A percentile compares a stretch with the other conserved stretches of the same genome.
These are phyloP conservation scores for Fusarium cyanostomum DNA, from an alignment of 2,329 filamentous ascomycete genomes.

Conservation along the genomic window DNA sequence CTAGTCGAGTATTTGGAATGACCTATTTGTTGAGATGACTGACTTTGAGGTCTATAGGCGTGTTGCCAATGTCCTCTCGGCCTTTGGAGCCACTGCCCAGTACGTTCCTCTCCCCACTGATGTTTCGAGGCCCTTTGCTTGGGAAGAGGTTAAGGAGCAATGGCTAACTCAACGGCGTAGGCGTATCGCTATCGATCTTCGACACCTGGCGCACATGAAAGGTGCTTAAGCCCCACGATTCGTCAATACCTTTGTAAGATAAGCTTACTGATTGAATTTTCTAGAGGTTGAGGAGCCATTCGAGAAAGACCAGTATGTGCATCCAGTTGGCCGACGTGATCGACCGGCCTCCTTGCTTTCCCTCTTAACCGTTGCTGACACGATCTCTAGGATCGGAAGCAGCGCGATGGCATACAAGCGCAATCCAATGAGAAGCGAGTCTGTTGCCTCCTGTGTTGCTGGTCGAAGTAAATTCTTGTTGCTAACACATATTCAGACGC, in stretches of 20 bases:
- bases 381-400: not conserved
- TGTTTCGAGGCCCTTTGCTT: not conserved
- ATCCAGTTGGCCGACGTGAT: no score
- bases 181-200: conserved; percentile 75
- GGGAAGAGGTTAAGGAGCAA: not conserved
- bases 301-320: conserved; percentile 7
- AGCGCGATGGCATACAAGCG: conserved; percentile 25
- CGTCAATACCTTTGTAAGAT: not conserved
- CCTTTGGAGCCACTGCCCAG: conserved; percentile 78
- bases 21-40: not conserved
- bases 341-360: no score
- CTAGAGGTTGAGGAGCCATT: conserved; percentile 71
- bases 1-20: no score
- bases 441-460: conserved; percentile 14
- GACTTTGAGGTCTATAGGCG: not conserved
- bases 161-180: not conserved
- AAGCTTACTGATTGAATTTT: not conserved
- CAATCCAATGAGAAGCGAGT: conserved; percentile 29
- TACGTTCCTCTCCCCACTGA: conserved; percentile 46
- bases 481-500: no score
- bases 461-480: no score
- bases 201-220: conserved; percentile 79
- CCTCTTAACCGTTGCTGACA: no score
- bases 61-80: conserved; percentile 78
- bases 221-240: conserved; percentile 45